Evolutionary conservation across 805 yeast genomes (phyloP), one percentile per base, ranked within the genome.

Genomic region (Starmerella khaoyaiensis): DNA sequence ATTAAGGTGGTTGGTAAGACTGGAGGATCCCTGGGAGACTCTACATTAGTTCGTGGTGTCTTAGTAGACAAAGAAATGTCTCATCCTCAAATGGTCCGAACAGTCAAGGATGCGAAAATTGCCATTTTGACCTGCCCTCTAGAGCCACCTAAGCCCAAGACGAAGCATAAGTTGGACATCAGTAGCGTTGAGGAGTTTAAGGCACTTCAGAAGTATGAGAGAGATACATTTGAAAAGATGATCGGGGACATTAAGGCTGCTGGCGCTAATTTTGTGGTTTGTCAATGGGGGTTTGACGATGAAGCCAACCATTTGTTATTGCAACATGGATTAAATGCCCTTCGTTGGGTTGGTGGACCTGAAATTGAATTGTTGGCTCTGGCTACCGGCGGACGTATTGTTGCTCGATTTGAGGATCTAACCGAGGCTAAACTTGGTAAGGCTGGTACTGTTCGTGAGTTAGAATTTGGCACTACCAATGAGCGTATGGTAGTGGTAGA

Each of bases 251-350:
- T 90, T 38, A 86, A 90, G 62, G 72, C 69, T 19, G 69, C 94
- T 0, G 97, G 97, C 28, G 97, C 98, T 21, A 87, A 86, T 59
- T 72, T 87, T 39, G 98, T 87, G 36, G 87, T 93, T 27, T 90
- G 98, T 64, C 98, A 87, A 65, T 87, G 98, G 98, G 98, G 98
- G 14, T 90, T 87, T 53, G 98, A 87, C 60, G 98, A 87, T 59
- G 98, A 87, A 65, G 97, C 97, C 28, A 87, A 87, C 62, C 95
- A 90, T 61, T 63, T 90, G 56, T 68, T 90, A 42, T 66, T 86
- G 50, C 79, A 87, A 52, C 83, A 87, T 60, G 72, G 81, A 29
- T 69, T 90, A 46, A 94, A 95, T 26, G 97, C 97, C 18, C 90
- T 90, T 28, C 76, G 99, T 65, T 90, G 99, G 99, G 94, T 90